A percentile compares a stretch with the other conserved stretches of the same genome.
Conservation (phyloP, 1,284 basidiomycete species). For the Wallemia mellicola region DNA sequence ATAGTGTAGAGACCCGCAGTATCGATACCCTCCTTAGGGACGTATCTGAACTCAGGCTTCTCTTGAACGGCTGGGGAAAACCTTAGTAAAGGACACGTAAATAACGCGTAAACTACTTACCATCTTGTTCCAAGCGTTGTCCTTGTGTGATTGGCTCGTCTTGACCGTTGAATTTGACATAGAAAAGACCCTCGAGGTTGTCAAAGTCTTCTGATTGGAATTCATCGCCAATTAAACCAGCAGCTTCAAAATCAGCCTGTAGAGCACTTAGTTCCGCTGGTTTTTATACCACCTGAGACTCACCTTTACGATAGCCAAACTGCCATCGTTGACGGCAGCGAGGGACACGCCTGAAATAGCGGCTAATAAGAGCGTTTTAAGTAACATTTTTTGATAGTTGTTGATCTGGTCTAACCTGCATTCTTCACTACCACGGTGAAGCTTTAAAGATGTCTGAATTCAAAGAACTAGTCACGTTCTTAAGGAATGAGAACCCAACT, state of each 20-base stretch:
- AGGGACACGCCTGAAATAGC: background rate
- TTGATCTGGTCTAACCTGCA: background rate
- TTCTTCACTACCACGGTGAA: no score
- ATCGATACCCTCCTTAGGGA: background rate
- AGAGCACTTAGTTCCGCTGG: background rate
- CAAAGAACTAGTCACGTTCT: conserved; percentile 48
- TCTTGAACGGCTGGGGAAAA: background rate
- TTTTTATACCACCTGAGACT: background rate
- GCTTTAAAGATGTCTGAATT: conserved; percentile 6
- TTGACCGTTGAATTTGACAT: background rate
- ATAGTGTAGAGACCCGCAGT: conserved; percentile 22
- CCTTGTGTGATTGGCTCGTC: background rate
- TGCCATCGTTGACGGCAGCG: background rate
- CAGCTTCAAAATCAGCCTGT: background rate
- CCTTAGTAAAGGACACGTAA: background rate
- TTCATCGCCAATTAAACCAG: background rate
- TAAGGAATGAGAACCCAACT: conserved; percentile 59
- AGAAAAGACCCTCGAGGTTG: background rate
- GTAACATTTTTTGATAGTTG: background rate
- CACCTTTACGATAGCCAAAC: background rate
- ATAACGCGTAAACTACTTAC: background rate
- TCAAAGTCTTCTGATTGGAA: background rate
- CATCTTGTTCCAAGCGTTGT: background rate
- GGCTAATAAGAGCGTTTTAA: background rate
- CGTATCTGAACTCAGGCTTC: background rate